Percentiles rank a stretch among this genome's conserved stretches.
These are phyloP conservation scores for Globisporangium solare DNA, from an alignment of 352 stramenopile species.

Conservation along the genomic window DNA sequence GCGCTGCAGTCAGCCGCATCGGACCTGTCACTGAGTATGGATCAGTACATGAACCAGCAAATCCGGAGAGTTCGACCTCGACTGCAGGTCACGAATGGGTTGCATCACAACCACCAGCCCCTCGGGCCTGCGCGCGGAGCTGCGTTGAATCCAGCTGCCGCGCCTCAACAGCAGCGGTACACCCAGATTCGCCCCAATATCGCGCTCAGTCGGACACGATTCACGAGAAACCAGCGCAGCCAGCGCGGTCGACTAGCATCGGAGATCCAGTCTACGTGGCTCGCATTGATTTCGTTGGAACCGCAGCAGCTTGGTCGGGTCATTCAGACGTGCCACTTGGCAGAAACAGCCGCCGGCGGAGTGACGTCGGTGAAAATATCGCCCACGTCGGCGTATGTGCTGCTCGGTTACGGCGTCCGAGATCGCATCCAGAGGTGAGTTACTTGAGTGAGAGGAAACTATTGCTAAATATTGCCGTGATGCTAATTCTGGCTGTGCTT, in stretches of 20 bases:
- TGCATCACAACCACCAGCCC: slow-evolving; percentile 23
- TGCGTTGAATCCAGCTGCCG: slow-evolving; percentile 12
- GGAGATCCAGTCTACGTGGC: slow-evolving; percentile 83
- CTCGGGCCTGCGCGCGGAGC: slow-evolving; percentile 19
- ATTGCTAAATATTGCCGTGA: neutral
- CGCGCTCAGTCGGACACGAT: slow-evolving; percentile 69
- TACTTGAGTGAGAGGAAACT: neutral
- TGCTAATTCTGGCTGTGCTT: slow-evolving; percentile 7
- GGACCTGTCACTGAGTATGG: slow-evolving; percentile 64
- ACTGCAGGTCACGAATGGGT: slow-evolving; percentile 25
- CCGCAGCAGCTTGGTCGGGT: slow-evolving; percentile 71
- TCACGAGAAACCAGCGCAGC: slow-evolving; percentile 70
- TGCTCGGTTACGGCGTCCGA: slow-evolving; percentile 83
- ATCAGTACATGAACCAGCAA: slow-evolving; percentile 81
- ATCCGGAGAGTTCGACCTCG: slow-evolving; percentile 73
- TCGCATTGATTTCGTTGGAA: slow-evolving; percentile 79
- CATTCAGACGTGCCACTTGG: slow-evolving; percentile 78
- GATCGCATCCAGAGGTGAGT: slow-evolving; percentile 77
- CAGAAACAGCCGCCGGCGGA: slow-evolving; percentile 72
- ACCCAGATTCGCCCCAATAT: slow-evolving; percentile 85
- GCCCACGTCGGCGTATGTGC: slow-evolving; percentile 77
- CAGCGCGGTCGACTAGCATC: slow-evolving; percentile 66
- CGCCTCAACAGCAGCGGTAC: slow-evolving; percentile 54
- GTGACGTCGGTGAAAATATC: slow-evolving; percentile 90
- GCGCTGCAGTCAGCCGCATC: slow-evolving; percentile 55